Conservation (phyloP, 2,329 filamentous ascomycete species). For the Alternaria gaisen region DNA sequence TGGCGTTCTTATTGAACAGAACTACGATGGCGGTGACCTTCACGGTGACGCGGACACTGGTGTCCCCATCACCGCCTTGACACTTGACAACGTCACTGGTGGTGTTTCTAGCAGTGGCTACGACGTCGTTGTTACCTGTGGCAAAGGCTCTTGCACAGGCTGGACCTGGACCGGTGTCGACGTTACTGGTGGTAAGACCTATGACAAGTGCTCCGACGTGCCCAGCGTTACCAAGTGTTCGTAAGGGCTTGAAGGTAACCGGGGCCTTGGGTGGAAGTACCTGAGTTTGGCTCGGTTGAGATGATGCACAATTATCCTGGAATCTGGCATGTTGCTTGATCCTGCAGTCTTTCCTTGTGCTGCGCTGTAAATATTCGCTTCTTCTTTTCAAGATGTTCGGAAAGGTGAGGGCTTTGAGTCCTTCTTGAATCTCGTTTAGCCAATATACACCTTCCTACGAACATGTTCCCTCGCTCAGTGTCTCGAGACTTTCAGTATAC, state of each 20-base stretch:
- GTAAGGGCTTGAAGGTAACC: neutral
- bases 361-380: slow-evolving; percentile 5
- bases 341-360: neutral
- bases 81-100: slow-evolving; percentile 51
- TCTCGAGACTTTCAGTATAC: neutral
- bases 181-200: slow-evolving; percentile 51
- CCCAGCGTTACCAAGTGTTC: slow-evolving; percentile 39
- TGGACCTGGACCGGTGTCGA: slow-evolving; percentile 63
- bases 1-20: slow-evolving; percentile 62
- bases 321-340: neutral
- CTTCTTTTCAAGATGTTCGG: neutral
- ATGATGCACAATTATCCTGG: neutral
- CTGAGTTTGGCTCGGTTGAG: neutral
- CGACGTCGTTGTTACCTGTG: slow-evolving; percentile 64
- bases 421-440: neutral
- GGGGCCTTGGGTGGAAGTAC: neutral
- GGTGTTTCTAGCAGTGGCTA: slow-evolving; percentile 49
- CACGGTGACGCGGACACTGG: slow-evolving; percentile 57
- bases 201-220: slow-evolving; percentile 45
- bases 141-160: slow-evolving; percentile 57
- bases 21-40: slow-evolving; percentile 59
- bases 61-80: slow-evolving; percentile 57
- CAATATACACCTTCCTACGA: neutral
- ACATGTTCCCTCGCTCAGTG: neutral
- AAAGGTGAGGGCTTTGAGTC: neutral